These are phyloP conservation scores for Luffa acutangula DNA, from an alignment of 306 rosid species.

Conservation along the genomic window DNA sequence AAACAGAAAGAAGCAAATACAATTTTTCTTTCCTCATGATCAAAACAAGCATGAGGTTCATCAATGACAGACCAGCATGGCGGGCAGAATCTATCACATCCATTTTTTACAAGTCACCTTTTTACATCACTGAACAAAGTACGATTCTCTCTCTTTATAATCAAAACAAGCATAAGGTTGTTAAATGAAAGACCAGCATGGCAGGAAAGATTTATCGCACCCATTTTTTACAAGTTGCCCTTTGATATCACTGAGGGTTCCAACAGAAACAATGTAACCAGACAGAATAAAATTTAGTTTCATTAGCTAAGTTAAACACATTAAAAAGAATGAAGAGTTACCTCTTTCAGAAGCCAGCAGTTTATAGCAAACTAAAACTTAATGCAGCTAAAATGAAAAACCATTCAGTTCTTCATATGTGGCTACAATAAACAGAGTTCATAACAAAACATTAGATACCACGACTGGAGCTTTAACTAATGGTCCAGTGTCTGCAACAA, in stretches of 20 bases:
- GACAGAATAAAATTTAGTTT: not conserved
- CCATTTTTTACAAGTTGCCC: not conserved
- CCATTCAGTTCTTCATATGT: not conserved
- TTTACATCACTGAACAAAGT: not conserved
- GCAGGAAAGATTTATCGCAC: not conserved
- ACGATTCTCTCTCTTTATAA: not conserved
- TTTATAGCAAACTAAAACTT: not conserved
- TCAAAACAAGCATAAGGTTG: not conserved
- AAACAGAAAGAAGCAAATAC: not conserved
- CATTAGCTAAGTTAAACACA: not conserved
- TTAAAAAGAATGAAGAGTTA: not conserved
- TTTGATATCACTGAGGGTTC: not conserved
- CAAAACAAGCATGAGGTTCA: not conserved
- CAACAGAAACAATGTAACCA: not conserved
- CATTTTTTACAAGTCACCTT: not conserved
- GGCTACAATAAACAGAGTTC: conserved; percentile 13
- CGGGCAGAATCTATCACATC: not conserved
- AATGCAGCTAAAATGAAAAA: not conserved
- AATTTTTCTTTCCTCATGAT: not conserved
- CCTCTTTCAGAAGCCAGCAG: not conserved
- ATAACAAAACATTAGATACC: conserved; percentile 30
- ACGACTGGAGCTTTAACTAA: conserved; percentile 65
- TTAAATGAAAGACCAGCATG: not conserved
- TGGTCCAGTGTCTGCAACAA: conserved; percentile 60
- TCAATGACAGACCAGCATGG: not conserved